Evolutionary conservation across 768 basidiomycete species (phyloP).

Genomic region (Rhizopogon vulgaris): DNA sequence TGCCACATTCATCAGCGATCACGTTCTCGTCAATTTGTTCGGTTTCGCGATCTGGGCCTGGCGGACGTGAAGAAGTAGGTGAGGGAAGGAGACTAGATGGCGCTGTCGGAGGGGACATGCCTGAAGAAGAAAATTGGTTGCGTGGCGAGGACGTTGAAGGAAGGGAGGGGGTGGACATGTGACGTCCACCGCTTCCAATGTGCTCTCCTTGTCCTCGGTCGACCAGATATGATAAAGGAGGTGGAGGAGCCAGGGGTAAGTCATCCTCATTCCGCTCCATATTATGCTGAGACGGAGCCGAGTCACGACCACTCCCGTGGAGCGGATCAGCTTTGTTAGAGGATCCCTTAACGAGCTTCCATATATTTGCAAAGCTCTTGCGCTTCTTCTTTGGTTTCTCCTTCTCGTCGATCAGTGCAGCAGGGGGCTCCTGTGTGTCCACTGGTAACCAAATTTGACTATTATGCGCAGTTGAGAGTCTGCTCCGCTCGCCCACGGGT

Average conservation of each 20-base stretch:
- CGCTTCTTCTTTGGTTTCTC: slow-evolving; percentile 71
- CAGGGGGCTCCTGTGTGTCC: slow-evolving; percentile 28
- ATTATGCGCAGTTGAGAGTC: slow-evolving; percentile 30
- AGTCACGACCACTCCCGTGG: slow-evolving; percentile 21
- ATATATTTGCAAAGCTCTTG: slow-evolving; percentile 73
- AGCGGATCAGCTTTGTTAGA: slow-evolving; percentile 33
- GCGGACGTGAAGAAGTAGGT: slow-evolving; percentile 65
- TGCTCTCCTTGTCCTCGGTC: slow-evolving; percentile 47
- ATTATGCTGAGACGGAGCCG: slow-evolving; percentile 32
- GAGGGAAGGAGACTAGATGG: slow-evolving; percentile 73
- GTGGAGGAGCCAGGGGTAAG: slow-evolving; percentile 80
- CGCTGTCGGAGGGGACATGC: slow-evolving; percentile 70
- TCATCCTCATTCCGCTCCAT: slow-evolving; percentile 49
- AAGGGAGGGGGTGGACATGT: slow-evolving; percentile 65
- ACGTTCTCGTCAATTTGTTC: slow-evolving; percentile 36
- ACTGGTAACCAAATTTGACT: slow-evolving; percentile 49
- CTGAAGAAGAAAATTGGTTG: slow-evolving; percentile 42
- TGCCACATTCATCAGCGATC: slow-evolving; percentile 27
- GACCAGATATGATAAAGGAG: slow-evolving; percentile 85
- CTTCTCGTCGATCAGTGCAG: slow-evolving; percentile 25
- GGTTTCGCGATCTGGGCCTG: slow-evolving; percentile 50
- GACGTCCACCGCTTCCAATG: slow-evolving; percentile 43
- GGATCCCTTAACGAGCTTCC: slow-evolving; percentile 68
- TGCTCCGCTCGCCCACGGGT: slow-evolving; percentile 29
- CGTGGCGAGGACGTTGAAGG: slow-evolving; percentile 55